Conservation (phyloP, 768 basidiomycete genomes). For the Pluteus cervinus region DNA sequence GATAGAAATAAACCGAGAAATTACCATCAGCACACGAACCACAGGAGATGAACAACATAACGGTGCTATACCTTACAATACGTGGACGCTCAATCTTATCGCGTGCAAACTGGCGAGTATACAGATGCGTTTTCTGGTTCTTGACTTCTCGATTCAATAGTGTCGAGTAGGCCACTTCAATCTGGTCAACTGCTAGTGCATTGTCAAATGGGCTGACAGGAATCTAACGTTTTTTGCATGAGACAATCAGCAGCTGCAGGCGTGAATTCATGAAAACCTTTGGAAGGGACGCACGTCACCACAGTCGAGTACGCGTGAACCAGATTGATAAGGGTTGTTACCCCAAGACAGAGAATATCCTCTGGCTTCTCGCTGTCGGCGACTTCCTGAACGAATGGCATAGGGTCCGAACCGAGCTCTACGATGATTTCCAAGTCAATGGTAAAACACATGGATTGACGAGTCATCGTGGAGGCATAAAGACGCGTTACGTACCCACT, state of each 20-base stretch:
- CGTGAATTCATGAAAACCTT: no score
- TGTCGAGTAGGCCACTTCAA: conserved; percentile 80
- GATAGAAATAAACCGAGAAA: neutral
- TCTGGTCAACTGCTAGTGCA: conserved; percentile 76
- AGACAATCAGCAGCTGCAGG: conserved; percentile 1
- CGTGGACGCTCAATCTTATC: conserved; percentile 57
- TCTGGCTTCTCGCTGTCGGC: conserved; percentile 49
- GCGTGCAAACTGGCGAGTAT: conserved; percentile 34
- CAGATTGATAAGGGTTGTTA: conserved; percentile 54
- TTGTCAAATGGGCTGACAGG: conserved; percentile 81
- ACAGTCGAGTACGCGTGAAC: conserved; percentile 67
- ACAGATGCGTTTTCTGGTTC: conserved; percentile 27
- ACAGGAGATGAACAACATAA: conserved; percentile 3
- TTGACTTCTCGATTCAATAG: conserved; percentile 46
- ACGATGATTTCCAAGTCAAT: no score
- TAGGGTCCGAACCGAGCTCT: conserved; percentile 87
- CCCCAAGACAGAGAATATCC: conserved; percentile 74
- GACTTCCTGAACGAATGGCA: conserved; percentile 76
- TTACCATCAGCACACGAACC: conserved; percentile 2
- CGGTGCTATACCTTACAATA: conserved; percentile 61
- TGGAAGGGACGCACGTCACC: conserved; percentile 69
- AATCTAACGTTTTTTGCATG: conserved; percentile 35
- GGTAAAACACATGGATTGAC: no score
- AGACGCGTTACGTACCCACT: conserved; percentile 32
- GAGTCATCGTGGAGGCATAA: conserved; percentile 21